Percentiles rank a stretch among this genome's conserved stretches.
These are phyloP conservation scores for Phaeotremella skinneri DNA, from an alignment of 768 basidiomycete genomes.

Conservation along the genomic window DNA sequence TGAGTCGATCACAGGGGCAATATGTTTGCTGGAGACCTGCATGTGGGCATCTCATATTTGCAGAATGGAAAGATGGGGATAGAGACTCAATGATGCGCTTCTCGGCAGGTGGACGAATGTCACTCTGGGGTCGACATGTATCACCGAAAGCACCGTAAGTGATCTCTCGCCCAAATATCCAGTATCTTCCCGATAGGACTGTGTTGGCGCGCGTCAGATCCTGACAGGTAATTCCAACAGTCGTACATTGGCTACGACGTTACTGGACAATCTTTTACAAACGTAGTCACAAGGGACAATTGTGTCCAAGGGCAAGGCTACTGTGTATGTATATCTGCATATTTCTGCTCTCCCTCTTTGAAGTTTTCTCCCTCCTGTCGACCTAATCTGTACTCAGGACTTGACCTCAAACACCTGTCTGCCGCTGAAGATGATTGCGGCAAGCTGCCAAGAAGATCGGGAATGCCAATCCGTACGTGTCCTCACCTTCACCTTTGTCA, in stretches of 20 bases:
- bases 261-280: slow-evolving; percentile 20
- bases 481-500: neutral
- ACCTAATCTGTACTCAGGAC: too few species aligned
- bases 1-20: slow-evolving; percentile 10
- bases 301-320: slow-evolving; percentile 32
- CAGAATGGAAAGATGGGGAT: neutral
- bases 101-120: slow-evolving; percentile 19
- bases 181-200: neutral
- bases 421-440: slow-evolving; percentile 6
- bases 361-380: too few species aligned
- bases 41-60: slow-evolving; percentile 16
- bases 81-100: neutral
- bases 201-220: neutral
- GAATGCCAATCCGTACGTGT: slow-evolving; percentile 35
- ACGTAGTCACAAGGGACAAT: slow-evolving; percentile 25
- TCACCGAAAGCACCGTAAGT: slow-evolving; percentile 28
- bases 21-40: slow-evolving; percentile 30
- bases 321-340: slow-evolving; percentile 22
- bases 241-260: slow-evolving; percentile 33
- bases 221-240: too few species aligned
- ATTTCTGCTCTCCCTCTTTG: neutral
- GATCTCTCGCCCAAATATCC: neutral
- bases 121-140: slow-evolving; percentile 18
- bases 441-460: slow-evolving; percentile 19
- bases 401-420: slow-evolving; percentile 15